These are phyloP conservation scores for Hyparrhenia diplandra DNA, from an alignment of 176 grass and related monocot species.

Conservation along the genomic window DNA sequence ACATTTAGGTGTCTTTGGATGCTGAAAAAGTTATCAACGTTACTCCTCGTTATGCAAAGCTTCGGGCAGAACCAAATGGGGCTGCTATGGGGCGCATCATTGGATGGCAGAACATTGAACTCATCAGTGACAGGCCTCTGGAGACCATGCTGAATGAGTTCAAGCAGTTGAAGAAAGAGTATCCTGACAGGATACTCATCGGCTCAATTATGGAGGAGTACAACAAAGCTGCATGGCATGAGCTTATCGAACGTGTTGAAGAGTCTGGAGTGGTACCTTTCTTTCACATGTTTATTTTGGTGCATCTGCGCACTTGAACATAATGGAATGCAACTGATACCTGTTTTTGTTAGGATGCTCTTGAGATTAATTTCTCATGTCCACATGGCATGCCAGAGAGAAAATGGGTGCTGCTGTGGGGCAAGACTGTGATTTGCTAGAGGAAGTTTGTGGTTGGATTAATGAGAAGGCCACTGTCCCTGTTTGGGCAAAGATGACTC, in stretches of 20 bases:
- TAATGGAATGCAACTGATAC: slow-evolving; percentile 17
- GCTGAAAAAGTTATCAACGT: slow-evolving; percentile 95
- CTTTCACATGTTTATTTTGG: slow-evolving; percentile 9
- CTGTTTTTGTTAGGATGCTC: slow-evolving; percentile 56
- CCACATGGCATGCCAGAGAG: slow-evolving; percentile 99
- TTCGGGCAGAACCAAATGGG: slow-evolving; percentile 82
- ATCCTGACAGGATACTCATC: slow-evolving; percentile 90
- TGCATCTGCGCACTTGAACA: not conserved
- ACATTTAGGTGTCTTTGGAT: slow-evolving; percentile 80
- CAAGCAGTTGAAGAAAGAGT: slow-evolving; percentile 89
- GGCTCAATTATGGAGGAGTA: slow-evolving; percentile 99
- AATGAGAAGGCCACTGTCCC: slow-evolving; percentile 98
- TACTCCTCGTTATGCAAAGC: slow-evolving; percentile 82
- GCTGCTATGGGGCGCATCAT: slow-evolving; percentile 74
- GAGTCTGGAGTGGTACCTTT: slow-evolving; percentile 62
- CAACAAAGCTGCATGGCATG: slow-evolving; percentile 91
- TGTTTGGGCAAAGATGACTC: slow-evolving; percentile 99
- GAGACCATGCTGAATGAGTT: slow-evolving; percentile 91
- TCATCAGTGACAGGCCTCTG: slow-evolving; percentile 93
- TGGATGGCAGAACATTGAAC: slow-evolving; percentile 97
- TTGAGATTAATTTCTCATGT: slow-evolving; percentile 99
- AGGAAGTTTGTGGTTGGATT: slow-evolving; percentile 90
- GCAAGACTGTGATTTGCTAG: slow-evolving; percentile 82
- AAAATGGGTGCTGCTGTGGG: slow-evolving; percentile 97
- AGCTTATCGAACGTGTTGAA: slow-evolving; percentile 91